Evolutionary conservation across 441 rosid species (phyloP), one percentile per base, ranked within the genome.

Genomic region (Populus tomentosa): DNA sequence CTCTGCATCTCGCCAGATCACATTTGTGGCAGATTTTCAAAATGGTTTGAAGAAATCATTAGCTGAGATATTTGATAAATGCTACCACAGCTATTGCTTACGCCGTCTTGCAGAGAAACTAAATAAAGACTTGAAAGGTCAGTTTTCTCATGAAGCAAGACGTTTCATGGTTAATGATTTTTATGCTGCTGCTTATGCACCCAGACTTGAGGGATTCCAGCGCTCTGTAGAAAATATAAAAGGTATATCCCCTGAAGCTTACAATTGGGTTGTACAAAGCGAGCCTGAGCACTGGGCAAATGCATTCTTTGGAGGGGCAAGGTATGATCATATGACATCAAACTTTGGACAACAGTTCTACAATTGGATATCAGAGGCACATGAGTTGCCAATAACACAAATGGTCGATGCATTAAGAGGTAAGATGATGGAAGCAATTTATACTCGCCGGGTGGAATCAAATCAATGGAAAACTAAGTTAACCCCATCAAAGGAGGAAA

Each of bases 251-350:
- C 77, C 74, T 0, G 82, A 84, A 67, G 88, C 88, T 56, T 84
- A 84, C 40, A 63, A 84, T 46, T 86, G 88, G 88, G 81, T 86
- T 33, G 21, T 86, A 40, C 82, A 84, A 36, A 86, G 85, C 36
- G 85, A 84, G 78, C 88, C 86, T 0, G 83, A 82, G 65, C 86
- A 82, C 75, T 86, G 86, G 88, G 86, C 86, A 8, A 84, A 79
- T 78, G 88, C 85, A 14, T 84, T 78, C 69, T 84, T 86, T 56
- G 70, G 69, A 16, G 88, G 88, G 26, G 85, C 84, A 30, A 80
- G 88, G 74, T 86, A 86, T 69, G 72, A 75, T 76, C 82, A 82
- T 73, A 78, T 82, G 82, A 72, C 81, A 21, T 82, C 86, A 64
- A 80, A 78, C 70, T 82, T 80, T 10, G 88, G 88, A 67, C 88